phyloP scores from a whole-genome alignment of 371 early-diverging fungal species.

The Blakeslea trispora region DNA sequence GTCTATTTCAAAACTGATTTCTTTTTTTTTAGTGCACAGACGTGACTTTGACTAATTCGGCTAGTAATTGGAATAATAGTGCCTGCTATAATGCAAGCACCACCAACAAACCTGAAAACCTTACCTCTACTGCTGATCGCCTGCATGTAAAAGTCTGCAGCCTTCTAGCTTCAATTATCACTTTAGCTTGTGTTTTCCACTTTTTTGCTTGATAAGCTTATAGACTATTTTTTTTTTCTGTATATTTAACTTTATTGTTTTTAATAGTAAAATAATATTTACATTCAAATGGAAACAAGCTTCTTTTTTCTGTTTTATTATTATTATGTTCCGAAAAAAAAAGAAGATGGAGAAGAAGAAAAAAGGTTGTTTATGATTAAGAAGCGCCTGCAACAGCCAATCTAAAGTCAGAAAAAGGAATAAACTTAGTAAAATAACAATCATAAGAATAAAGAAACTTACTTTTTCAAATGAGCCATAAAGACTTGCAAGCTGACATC shows the following conservation, averaged over 20 bases:
- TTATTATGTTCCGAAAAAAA: background rate
- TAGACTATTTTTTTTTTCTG: too few species aligned
- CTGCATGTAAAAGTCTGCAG: too few species aligned
- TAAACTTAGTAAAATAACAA: constrained; percentile 1
- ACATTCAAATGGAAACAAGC: background rate
- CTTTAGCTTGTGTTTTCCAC: too few species aligned
- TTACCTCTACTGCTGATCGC: background rate
- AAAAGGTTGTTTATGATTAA: constrained; percentile 18
- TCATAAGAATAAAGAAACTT: constrained; percentile 21
- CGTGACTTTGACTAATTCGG: constrained; percentile 44
- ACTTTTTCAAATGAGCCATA: constrained; percentile 95
- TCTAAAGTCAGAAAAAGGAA: constrained; percentile 21
- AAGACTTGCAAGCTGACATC: constrained; percentile 98
- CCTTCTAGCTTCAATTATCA: too few species aligned
- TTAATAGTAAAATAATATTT: too few species aligned
- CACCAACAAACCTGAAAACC: background rate
- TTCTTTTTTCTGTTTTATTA: background rate
- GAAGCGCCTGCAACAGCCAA: constrained; percentile 54
- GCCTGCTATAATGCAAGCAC: constrained; percentile 41
- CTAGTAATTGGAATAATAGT: constrained; percentile 42
- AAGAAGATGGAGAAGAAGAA: background rate
- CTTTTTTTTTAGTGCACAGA: constrained; percentile 46
- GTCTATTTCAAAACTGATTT: background rate
- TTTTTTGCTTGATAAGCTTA: too few species aligned
- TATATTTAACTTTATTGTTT: too few species aligned